A percentile compares a stretch with the other conserved stretches of the same genome.
Evolutionary conservation across 2,329 filamentous ascomycete species (phyloP).

Genomic region (Zalaria sp.): DNA sequence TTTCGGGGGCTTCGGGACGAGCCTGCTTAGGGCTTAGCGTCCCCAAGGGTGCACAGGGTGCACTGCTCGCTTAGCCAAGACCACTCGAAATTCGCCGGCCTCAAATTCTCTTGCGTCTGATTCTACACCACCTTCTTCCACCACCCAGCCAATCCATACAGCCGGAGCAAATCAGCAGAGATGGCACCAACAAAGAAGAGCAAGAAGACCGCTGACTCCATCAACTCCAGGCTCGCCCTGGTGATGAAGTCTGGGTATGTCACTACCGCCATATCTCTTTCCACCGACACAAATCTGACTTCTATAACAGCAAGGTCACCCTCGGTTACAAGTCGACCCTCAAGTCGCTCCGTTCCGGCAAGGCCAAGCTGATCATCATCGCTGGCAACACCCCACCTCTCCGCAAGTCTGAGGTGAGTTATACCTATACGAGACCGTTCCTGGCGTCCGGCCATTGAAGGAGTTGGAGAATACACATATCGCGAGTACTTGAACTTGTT

Average conservation of each 20-base stretch:
- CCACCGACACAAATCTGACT: slow-evolving; percentile 4
- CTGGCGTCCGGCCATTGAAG: too few relatives aligned
- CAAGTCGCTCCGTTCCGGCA: slow-evolving; percentile 84
- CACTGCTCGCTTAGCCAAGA: too few relatives aligned
- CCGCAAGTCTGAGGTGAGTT: slow-evolving; percentile 65
- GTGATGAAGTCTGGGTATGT: slow-evolving; percentile 55
- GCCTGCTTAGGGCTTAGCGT: too few relatives aligned
- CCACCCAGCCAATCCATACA: too few relatives aligned
- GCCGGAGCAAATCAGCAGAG: not conserved
- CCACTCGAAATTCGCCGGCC: too few relatives aligned
- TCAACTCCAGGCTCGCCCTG: slow-evolving; percentile 56
- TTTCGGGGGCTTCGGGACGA: too few relatives aligned
- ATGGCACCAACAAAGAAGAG: slow-evolving; percentile 32
- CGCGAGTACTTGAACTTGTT: too few relatives aligned
- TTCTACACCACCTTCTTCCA: too few relatives aligned
- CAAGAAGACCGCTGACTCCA: slow-evolving; percentile 78
- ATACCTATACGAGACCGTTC: too few relatives aligned
- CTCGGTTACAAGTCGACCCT: slow-evolving; percentile 82
- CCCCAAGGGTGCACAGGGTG: too few relatives aligned
- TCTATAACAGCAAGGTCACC: slow-evolving; percentile 47
- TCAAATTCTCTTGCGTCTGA: too few relatives aligned
- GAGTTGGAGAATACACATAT: too few relatives aligned
- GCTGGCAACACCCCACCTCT: slow-evolving; percentile 93
- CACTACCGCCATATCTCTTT: not conserved
- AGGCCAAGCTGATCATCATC: slow-evolving; percentile 98